Base-by-base conservation (phyloP, 169 alveolate genomes). In the Cytauxzoon felis region DNA sequence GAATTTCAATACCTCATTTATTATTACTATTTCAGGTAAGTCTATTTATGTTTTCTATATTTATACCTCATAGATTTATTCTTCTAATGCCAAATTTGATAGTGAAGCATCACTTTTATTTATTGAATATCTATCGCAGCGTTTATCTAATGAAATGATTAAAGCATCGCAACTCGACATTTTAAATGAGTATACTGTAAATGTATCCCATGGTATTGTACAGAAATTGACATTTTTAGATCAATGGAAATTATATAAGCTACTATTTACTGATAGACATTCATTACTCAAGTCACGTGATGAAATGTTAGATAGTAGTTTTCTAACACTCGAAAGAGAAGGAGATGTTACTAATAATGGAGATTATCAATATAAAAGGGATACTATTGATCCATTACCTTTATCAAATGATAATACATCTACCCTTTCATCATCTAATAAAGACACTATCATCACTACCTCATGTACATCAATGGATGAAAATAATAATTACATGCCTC, bases 11-110 rank as follows among this genome's bases (percentile, higher is more conserved):
- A 19, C 64, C 43, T 38, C 78, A 66, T 29, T 52, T 66, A 34
- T 32, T 66, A 0, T 57, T 59, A 30, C 58, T 66, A 13, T 66
- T 47, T 61, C 78, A 66, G 78, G 78, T 66, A 57, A 7, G 66
- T 1, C 32, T 5, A 5, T 18, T 0, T n/a, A 1, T 13, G n/a
- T n/a, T n/a, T 38, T 38, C 13, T 13, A 38, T 38, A 38, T n/a
- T 13, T 38, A 13, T 13, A 38, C 13, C 45, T 38, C 45, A 13
- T 38, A 38, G 45, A n/a, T n/a, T 38, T n/a, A 38, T 38, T 38
- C 45, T n/a, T 13, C 19, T 13, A 13, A 13, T 38, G 45, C 19
- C 13, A 13, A 13, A 38, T 38, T 13, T n/a, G 56, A 51, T 54
- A 53, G 40, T 16, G 67, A 66, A 8, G 3, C 26, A 18, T 54